phyloP scores from a whole-genome alignment of 331 rosid species.

The Quercus tomentella region DNA sequence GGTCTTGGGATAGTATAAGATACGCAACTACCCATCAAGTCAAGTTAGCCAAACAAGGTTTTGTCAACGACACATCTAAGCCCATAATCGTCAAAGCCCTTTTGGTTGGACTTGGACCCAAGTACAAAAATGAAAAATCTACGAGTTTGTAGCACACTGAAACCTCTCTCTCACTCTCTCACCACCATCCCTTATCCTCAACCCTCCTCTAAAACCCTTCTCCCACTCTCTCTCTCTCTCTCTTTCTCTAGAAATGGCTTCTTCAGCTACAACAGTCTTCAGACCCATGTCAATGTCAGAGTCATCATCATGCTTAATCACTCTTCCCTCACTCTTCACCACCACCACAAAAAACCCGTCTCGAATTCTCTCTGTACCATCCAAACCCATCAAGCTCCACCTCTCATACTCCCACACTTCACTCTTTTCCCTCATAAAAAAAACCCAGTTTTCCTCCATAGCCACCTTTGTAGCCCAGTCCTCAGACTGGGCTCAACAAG shows the following conservation, averaged over 20 bases:
- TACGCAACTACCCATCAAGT: no score
- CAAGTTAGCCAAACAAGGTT: no score
- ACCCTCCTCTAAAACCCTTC: slow-evolving; percentile 34
- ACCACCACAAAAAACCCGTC: slow-evolving; percentile 32
- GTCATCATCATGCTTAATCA: slow-evolving; percentile 56
- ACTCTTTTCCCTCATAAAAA: slow-evolving; percentile 27
- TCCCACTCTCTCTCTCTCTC: background rate
- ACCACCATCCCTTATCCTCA: slow-evolving; percentile 59
- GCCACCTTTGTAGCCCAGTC: slow-evolving; percentile 69
- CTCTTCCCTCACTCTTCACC: slow-evolving; percentile 46
- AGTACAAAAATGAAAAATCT: background rate
- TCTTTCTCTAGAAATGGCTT: slow-evolving; percentile 35
- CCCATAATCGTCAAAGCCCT: background rate
- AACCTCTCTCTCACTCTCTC: background rate
- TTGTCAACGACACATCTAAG: background rate
- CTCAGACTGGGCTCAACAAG: slow-evolving; percentile 82
- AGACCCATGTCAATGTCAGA: slow-evolving; percentile 58
- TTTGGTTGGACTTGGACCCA: background rate
- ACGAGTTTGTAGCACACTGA: background rate
- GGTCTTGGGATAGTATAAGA: no score
- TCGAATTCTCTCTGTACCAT: slow-evolving; percentile 29
- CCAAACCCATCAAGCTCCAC: slow-evolving; percentile 44
- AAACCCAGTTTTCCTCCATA: slow-evolving; percentile 34
- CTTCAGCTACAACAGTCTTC: slow-evolving; percentile 33
- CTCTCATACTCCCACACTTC: slow-evolving; percentile 33